Evolutionary conservation across 306 rosid genomes (phyloP), one percentile per base, ranked within the genome.

Genomic region (Castanopsis chinensis): DNA sequence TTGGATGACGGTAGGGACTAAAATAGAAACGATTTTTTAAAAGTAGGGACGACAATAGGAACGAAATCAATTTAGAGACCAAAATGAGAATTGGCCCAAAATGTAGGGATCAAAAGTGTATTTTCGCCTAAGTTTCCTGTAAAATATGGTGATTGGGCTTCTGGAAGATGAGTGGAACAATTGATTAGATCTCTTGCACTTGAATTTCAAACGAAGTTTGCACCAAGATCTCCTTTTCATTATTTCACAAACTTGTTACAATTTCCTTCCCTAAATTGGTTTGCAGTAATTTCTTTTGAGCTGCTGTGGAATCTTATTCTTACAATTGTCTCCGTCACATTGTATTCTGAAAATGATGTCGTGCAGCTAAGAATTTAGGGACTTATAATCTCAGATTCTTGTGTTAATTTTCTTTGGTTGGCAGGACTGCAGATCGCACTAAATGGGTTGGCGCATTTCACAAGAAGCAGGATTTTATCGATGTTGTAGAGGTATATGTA

Each of bases 381-480:
- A 33, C 25, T 18, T 1, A 14, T 0, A 33, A 19, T 33, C 0
- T 19, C 4, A 61, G 4, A 17, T 18, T 3, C 5, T 18, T 25
- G n/a, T 33, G 9, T 8, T 1, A 17, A 2, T 3, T 30, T 8
- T 19, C 30, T 64, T 28, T 28, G 20, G 71, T 18, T 67, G 81
- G 81, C 11, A 88, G 91, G 71, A 88, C 86, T 86, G 91, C 88
- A 0, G 91, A 86, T 78, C 89, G 86, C 70, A 83, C 91, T 71
- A 88, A 88, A 72, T 88, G 91, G 91, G 53, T 88, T 71, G 88
- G 91, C 14, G 78, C 89, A 71, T 88, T 86, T 83, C 81, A 86
- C 61, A 63, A 59, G 76, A 88, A 86, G 80, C 91, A 88, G 73
- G 88, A 88, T 58, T 88, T 88, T 55, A 76, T 88, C 14, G 89